Base-by-base conservation (phyloP, 257 asterid genomes). In the Solanum pimpinellifolium region DNA sequence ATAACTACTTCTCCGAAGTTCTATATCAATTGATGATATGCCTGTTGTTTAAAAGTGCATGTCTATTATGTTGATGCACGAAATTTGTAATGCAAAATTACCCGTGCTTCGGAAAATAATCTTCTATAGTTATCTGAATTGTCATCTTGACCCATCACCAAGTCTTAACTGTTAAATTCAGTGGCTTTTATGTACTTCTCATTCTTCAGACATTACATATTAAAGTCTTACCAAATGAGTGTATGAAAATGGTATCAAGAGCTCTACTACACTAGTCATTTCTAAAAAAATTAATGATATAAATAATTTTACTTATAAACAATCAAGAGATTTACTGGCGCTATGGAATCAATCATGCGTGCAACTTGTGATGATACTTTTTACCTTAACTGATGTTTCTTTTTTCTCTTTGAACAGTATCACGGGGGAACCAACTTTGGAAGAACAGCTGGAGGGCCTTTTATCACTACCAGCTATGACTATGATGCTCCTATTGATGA, bases 401-500 rank as follows among this genome's bases (percentile, higher is more conserved):
- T 77, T 41, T 81, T 33, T 73, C 41, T 90, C 69, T 86, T 78
- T 37, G 37, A 60, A 35, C 91, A 97, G 99, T 97, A 94, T 90
- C 99, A 97, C 65, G 99, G 99, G 65, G 99, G 99, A 90, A 97
- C 98, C 42, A 97, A 95, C 90, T 97, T 95, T 66, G 99, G 98
- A 89, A 92, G 98, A 91, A 93, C 98, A 39, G 95, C 99, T 16
- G 99, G 99, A 88, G 99, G 99, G 65, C 99, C 99, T 85, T 97
- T 94, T 70, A 85, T 95, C 60, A 97, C 99, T 14, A 97, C 99
- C 83, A 97, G 99, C 93, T 97, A 97, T 9, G 99, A 97, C 91
- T 97, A 97, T 15, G 99, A 97, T 91, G 99, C 99, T 89, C 99
- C 99, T 41, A 94, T 97, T 29, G 99, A 97, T 89, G 99, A 97